Evolutionary conservation across 306 rosid genomes (phyloP), one percentile per base, ranked within the genome.

Genomic region (Pachyrhizus erosus): DNA sequence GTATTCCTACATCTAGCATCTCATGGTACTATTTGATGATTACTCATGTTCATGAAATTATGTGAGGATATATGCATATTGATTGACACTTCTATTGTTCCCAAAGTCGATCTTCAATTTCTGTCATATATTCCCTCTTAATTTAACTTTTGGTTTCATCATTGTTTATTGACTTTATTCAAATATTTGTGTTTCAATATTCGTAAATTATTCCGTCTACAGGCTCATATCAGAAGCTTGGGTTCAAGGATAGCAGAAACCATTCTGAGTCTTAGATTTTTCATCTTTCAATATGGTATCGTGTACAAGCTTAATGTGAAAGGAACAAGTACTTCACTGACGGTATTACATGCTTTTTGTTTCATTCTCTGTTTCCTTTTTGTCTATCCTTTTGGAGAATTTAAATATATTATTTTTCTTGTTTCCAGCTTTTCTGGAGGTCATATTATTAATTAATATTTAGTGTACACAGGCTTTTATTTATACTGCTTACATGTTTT

Each of bases 201-300:
- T 78, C 7, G 45, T 57, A n/a, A 57, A 13, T 31, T 81, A 26
- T 70, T 72, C 58, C 48, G 11, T 77, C 49, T 77, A 76, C 93
- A 95, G 99, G 89, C 88, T 31, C 98, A 93, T 82, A 93, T 96
- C 85, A 87, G 93, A 82, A 92, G 91, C 27, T 33, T 95, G 4
- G 86, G 88, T 67, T 94, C 97, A 66, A 90, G 98, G 84, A 87
- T 96, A 78, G 93, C 85, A 0, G 99, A 93, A 91, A 93, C 97
- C 21, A 89, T 96, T 80, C 81, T 96, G 85, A 90, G 95, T 80
- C 84, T 96, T 26, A 86, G 99, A 89, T 96, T 96, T 89, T 96
- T 96, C 75, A 88, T 96, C 78, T 96, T 93, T 87, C 99, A 96
- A 69, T 96, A 93, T 85, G 99, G 99, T 46, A 88, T 96, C 84